Percentiles rank a stretch among this genome's conserved stretches.
phyloP scores from a whole-genome alignment of 2,329 filamentous ascomycete species.

The Myriosclerotinia duriaeana region DNA sequence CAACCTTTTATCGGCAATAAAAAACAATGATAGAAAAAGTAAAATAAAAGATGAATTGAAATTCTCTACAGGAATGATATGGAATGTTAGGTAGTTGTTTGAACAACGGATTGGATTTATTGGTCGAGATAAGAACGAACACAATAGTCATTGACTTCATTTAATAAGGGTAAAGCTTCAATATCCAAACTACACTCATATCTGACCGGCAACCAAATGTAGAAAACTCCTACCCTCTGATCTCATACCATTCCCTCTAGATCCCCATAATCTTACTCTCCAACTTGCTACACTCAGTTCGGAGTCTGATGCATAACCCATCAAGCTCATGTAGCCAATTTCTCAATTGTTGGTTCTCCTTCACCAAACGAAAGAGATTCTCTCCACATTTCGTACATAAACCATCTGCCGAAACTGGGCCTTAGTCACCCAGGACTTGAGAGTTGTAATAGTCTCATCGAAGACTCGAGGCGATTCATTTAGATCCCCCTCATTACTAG shows the following conservation, averaged over 20 bases:
- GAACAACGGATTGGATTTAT: background rate
- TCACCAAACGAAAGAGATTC: background rate
- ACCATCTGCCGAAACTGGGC: background rate
- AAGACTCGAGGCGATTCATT: background rate
- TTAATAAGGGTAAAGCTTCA: background rate
- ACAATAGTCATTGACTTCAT: background rate
- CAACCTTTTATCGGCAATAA: too few relatives aligned
- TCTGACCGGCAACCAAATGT: background rate
- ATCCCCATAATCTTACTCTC: background rate
- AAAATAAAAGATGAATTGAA: too few relatives aligned
- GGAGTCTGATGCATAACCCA: slow-evolving; percentile 10
- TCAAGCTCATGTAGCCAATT: slow-evolving; percentile 2
- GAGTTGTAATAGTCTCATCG: background rate
- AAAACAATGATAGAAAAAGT: too few relatives aligned
- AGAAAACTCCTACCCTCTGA: background rate
- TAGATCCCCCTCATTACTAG: background rate
- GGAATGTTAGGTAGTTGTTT: slow-evolving; percentile 2
- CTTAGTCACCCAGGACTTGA: background rate
- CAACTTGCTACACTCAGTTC: background rate
- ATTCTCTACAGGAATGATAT: too few relatives aligned
- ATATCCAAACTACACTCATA: background rate
- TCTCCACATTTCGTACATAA: background rate
- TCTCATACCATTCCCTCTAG: background rate
- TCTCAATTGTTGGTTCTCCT: slow-evolving; percentile 3
- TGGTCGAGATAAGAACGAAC: background rate